These are phyloP conservation scores for Fraxinus angustifolia DNA, from an alignment of 305 asterid genomes.

Conservation along the genomic window DNA sequence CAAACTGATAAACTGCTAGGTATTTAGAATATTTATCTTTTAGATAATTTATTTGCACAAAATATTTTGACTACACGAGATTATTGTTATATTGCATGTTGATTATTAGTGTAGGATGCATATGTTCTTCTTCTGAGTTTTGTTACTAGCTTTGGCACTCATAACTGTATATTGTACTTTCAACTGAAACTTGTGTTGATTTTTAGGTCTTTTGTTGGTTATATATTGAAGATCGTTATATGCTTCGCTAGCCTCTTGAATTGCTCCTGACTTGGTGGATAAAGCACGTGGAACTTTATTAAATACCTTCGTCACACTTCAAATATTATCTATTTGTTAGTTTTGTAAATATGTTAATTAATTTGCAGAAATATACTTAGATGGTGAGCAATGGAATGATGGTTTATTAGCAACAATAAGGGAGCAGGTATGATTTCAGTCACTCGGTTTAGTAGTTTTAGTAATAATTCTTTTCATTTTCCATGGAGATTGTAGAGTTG, in stretches of 20 bases:
- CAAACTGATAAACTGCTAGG: not conserved
- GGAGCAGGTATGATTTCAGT: constrained; percentile 66
- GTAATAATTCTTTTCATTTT: constrained; percentile 18
- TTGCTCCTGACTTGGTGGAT: constrained; percentile 3
- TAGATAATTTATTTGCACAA: not conserved
- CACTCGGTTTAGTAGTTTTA: constrained; percentile 2
- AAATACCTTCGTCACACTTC: constrained; percentile 3
- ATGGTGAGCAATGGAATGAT: constrained; percentile 98
- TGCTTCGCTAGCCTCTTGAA: not conserved
- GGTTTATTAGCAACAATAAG: constrained; percentile 90
- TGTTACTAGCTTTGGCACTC: not conserved
- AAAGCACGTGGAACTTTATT: constrained; percentile 5
- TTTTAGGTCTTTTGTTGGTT: not conserved
- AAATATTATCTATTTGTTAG: constrained; percentile 10
- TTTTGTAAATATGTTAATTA: constrained; percentile 21
- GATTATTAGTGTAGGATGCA: not conserved
- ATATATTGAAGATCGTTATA: not conserved
- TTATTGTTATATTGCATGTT: not conserved
- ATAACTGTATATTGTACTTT: not conserved
- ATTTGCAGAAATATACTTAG: constrained; percentile 75
- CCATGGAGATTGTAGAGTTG: not conserved
- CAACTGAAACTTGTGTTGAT: not conserved
- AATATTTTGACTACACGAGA: not conserved
- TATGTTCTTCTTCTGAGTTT: not conserved
- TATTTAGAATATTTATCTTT: not conserved